phyloP scores from a whole-genome alignment of 2,329 filamentous ascomycete genomes.

The Alternaria hordeiaustralica region DNA sequence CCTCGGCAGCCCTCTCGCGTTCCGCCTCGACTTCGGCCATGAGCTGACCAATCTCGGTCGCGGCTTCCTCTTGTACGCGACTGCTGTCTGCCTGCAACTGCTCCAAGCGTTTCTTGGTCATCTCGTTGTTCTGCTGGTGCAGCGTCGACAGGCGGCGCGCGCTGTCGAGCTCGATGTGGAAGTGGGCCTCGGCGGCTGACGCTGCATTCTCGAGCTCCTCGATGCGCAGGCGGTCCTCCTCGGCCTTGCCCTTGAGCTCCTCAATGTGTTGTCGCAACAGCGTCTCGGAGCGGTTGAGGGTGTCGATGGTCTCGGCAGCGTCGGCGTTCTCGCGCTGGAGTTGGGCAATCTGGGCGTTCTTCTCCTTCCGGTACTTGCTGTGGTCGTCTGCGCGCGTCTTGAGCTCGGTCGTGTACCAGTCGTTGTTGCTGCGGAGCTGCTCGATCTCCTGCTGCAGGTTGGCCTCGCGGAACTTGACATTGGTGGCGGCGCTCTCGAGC shows the following conservation, averaged over 20 bases:
- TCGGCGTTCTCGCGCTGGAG: constrained; percentile 91
- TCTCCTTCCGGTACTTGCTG: constrained; percentile 91
- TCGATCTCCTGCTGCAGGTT: constrained; percentile 89
- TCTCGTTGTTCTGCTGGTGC: constrained; percentile 76
- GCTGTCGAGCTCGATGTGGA: constrained; percentile 84
- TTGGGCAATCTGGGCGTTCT: constrained; percentile 85
- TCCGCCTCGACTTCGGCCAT: constrained; percentile 59
- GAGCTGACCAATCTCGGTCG: constrained; percentile 60
- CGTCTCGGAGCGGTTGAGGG: constrained; percentile 79
- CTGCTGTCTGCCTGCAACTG: constrained; percentile 71
- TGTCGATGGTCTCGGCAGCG: constrained; percentile 75
- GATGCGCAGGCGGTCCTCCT: constrained; percentile 80
- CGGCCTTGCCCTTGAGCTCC: constrained; percentile 83
- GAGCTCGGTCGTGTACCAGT: constrained; percentile 91
- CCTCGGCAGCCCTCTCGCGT: constrained; percentile 65
- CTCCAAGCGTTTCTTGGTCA: constrained; percentile 72
- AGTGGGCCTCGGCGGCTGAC: constrained; percentile 82
- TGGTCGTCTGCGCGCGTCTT: constrained; percentile 89
- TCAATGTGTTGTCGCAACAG: constrained; percentile 81
- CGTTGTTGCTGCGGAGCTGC: constrained; percentile 84
- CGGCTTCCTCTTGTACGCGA: constrained; percentile 70
- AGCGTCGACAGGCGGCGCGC: constrained; percentile 81
- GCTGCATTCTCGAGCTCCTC: constrained; percentile 86
- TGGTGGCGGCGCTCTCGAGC: constrained; percentile 78
- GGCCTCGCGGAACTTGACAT: constrained; percentile 88